phyloP scores from a whole-genome alignment of 495 filamentous ascomycete species.

The Peziza echinospora region DNA sequence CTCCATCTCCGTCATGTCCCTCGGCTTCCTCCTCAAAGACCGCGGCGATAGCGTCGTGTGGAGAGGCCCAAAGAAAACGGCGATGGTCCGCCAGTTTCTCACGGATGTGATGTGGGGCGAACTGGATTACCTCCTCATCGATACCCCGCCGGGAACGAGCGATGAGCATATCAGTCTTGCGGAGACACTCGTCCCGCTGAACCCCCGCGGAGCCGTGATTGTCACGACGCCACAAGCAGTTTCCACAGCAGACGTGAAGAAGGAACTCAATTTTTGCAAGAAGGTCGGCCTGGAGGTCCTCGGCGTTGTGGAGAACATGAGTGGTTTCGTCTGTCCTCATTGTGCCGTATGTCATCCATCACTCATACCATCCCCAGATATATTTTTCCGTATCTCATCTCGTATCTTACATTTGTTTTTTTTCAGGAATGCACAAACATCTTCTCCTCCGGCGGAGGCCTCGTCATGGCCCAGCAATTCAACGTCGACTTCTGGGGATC shows the following conservation, averaged over 20 bases:
- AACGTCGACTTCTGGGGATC: conserved; percentile 63
- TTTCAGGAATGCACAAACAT: conserved; percentile 62
- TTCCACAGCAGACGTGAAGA: conserved; percentile 76
- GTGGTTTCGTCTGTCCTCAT: conserved; percentile 84
- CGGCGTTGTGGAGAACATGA: conserved; percentile 95
- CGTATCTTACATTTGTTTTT: not conserved
- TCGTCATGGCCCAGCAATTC: conserved; percentile 76
- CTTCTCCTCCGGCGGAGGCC: conserved; percentile 72
- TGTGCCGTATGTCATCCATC: conserved; percentile 33
- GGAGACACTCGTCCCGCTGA: conserved; percentile 35
- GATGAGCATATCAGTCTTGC: conserved; percentile 94
- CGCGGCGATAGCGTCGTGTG: conserved; percentile 84
- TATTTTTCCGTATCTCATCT: not conserved
- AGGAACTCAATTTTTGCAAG: conserved; percentile 86
- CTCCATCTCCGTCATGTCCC: conserved; percentile 38
- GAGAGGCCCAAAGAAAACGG: conserved; percentile 96
- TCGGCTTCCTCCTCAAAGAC: conserved; percentile 69
- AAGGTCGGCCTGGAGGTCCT: conserved; percentile 67
- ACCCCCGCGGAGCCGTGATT: conserved; percentile 59
- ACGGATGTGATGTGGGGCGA: conserved; percentile 78
- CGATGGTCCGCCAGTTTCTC: conserved; percentile 93
- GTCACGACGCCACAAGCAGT: conserved; percentile 95
- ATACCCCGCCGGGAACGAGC: conserved; percentile 75
- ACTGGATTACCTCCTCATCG: conserved; percentile 75
- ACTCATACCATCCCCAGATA: too few relatives aligned